A percentile compares a stretch with the other conserved stretches of the same genome.
phyloP scores from a whole-genome alignment of 352 stramenopile genomes.

The Phytophthora melonis region DNA sequence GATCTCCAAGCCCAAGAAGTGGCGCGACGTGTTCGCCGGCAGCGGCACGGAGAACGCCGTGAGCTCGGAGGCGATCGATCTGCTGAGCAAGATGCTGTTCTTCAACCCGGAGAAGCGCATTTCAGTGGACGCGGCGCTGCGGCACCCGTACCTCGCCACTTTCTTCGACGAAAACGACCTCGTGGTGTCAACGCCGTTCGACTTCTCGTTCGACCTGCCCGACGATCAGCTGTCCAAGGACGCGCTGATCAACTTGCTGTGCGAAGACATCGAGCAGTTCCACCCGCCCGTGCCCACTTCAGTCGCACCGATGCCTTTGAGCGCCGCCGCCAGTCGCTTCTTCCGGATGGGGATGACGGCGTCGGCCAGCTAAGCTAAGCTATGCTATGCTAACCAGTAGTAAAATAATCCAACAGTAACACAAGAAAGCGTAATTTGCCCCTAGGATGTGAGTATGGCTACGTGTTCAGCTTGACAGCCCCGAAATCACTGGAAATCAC shows the following conservation, averaged over 20 bases:
- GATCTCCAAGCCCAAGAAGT: constrained; percentile 83
- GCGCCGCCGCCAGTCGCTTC: constrained; percentile 39
- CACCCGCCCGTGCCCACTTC: constrained; percentile 46
- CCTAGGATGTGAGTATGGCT: background rate
- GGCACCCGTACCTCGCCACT: constrained; percentile 77
- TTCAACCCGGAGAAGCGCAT: constrained; percentile 84
- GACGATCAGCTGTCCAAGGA: constrained; percentile 75
- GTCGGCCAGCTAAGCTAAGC: constrained; percentile 43
- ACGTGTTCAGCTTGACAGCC: background rate
- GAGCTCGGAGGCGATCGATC: constrained; percentile 60
- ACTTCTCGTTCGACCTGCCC: constrained; percentile 76
- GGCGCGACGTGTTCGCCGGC: constrained; percentile 64
- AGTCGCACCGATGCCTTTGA: constrained; percentile 30
- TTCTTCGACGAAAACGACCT: constrained; percentile 90
- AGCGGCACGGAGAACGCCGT: constrained; percentile 36
- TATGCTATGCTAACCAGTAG: constrained; percentile 12
- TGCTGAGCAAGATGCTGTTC: constrained; percentile 72
- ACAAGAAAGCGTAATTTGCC: constrained; percentile 12
- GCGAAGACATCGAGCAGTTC: constrained; percentile 71
- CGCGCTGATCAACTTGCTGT: constrained; percentile 62
- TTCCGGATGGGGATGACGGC: constrained; percentile 67
- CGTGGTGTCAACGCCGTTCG: constrained; percentile 45
- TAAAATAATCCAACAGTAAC: constrained; percentile 41
- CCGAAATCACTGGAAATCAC: background rate
- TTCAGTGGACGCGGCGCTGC: constrained; percentile 62